Evolutionary conservation across 305 asterid species (phyloP).

Genomic region (Petunia hybrid): DNA sequence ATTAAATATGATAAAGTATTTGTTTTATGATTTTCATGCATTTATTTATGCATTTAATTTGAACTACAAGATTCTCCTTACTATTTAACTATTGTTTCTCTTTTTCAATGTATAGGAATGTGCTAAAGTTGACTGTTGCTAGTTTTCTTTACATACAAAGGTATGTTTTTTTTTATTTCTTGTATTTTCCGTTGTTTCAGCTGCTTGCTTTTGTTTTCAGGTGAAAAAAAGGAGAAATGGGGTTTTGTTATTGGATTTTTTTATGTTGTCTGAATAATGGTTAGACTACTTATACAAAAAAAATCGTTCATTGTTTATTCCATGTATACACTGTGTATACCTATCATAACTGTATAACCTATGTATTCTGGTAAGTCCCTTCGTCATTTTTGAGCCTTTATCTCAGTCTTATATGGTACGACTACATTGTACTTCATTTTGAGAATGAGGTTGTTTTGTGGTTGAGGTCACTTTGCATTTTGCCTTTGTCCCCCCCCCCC

Average conservation of each 20-base stretch:
- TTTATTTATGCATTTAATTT: slow-evolving; percentile 32
- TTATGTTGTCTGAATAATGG: not conserved
- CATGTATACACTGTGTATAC: not conserved
- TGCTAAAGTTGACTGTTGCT: slow-evolving; percentile 29
- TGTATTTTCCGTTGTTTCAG: slow-evolving; percentile 32
- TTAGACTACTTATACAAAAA: not conserved
- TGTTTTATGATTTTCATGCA: slow-evolving; percentile 32
- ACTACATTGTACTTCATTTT: slow-evolving; percentile 42
- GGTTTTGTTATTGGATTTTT: not conserved
- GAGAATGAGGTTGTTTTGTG: slow-evolving; percentile 30
- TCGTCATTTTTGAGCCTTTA: slow-evolving; percentile 45
- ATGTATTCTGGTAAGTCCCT: slow-evolving; percentile 16
- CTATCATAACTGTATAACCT: not conserved
- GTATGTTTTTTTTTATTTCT: slow-evolving; percentile 35
- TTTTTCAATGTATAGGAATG: not conserved
- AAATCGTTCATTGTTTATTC: not conserved
- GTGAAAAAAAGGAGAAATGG: slow-evolving; percentile 45
- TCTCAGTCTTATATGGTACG: slow-evolving; percentile 45
- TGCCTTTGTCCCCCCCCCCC: not conserved
- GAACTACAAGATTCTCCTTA: slow-evolving; percentile 31
- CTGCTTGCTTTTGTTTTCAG: slow-evolving; percentile 42
- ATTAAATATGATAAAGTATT: slow-evolving; percentile 32
- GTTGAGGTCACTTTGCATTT: slow-evolving; percentile 36
- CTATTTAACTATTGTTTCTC: slow-evolving; percentile 23
- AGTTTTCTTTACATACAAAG: slow-evolving; percentile 30